A percentile compares a stretch with the other conserved stretches of the same genome.
These are phyloP conservation scores for Amanita molliuscula DNA, from an alignment of 768 basidiomycete genomes.

Conservation along the genomic window DNA sequence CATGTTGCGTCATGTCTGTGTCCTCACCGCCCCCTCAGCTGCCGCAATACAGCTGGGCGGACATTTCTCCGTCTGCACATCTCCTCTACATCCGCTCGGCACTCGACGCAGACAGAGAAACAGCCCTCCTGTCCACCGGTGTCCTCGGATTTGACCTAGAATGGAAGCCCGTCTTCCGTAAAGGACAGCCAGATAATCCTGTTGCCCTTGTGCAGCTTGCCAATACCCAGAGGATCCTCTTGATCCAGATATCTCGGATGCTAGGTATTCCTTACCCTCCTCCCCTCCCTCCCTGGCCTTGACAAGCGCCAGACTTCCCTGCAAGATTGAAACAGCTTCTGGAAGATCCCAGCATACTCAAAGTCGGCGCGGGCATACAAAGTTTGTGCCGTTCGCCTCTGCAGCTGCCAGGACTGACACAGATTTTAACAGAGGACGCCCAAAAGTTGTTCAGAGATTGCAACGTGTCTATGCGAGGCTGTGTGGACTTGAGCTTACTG, in stretches of 20 bases:
- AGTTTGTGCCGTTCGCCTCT: slow-evolving; percentile 26
- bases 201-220: slow-evolving; percentile 72
- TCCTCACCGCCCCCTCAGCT: slow-evolving; percentile 13
- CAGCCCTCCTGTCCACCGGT: slow-evolving; percentile 18
- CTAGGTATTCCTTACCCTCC: slow-evolving; percentile 18
- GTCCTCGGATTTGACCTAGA: slow-evolving; percentile 68
- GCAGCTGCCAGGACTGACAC: neutral
- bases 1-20: neutral
- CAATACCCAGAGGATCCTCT: slow-evolving; percentile 38
- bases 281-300: slow-evolving; percentile 4
- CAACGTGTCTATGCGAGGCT: slow-evolving; percentile 31
- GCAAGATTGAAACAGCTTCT: slow-evolving; percentile 40
- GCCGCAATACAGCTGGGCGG: slow-evolving; percentile 26
- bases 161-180: slow-evolving; percentile 57
- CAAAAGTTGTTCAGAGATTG: slow-evolving; percentile 50
- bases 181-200: slow-evolving; percentile 48
- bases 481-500: slow-evolving; percentile 64
- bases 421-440: slow-evolving; percentile 46
- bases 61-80: slow-evolving; percentile 18
- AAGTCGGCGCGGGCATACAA: slow-evolving; percentile 70
- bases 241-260: slow-evolving; percentile 63
- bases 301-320: slow-evolving; percentile 36
- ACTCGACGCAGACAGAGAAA: slow-evolving; percentile 19
- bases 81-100: slow-evolving; percentile 26
- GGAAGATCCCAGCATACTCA: slow-evolving; percentile 39